Evolutionary conservation across 192 early-diverging fungal genomes (phyloP), one percentile per base, ranked within the genome.

Genomic region (Pilobolus umbonatus): DNA sequence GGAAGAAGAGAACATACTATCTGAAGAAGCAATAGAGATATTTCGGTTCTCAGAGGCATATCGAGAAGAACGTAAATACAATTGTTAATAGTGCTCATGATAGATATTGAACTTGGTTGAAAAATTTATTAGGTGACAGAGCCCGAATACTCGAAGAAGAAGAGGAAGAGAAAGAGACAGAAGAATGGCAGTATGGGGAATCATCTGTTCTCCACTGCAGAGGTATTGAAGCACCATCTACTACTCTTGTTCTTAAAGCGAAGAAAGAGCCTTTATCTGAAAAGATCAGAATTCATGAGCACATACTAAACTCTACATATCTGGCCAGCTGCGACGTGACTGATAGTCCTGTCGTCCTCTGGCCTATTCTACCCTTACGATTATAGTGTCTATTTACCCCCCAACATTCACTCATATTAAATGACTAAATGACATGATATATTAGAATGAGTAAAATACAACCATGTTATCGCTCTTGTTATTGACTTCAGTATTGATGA

Each of bases 21-120:
- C 52, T 28, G 55, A 57, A 24, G 57, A 67, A 42, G 52, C 57
- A 11, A 55, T 67, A 43, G 65, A 53, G 14, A 67, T 67, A 24
- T 60, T 67, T 34, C 21, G 44, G 40, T 67, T 67, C 36, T 67
- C 65, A 22, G 65, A 67, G 39, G 53, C 58, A 4, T 67, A 60
- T 47, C 29, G 34, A 55, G 55, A 47, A 24, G 43, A 67, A 56
- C 30, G 65, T 55, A 60, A 42, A 28, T 35, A 12, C 22, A 9
- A 12, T 17, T 22, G 28, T 25, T 2, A 45, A 15, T 42, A 2
- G 19, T 19, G 19, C 10, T 42, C 15, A 2, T 42, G 34, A 21
- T 36, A 32, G 5, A 21, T 21, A 8, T 21, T 22, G 21, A 14
- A 6, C 30, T 53, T 7, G 12, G 4, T 14, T 19, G 7, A 9